Base-by-base conservation (phyloP, 345 rosid genomes). In the Chamaenerion angustifolium region DNA sequence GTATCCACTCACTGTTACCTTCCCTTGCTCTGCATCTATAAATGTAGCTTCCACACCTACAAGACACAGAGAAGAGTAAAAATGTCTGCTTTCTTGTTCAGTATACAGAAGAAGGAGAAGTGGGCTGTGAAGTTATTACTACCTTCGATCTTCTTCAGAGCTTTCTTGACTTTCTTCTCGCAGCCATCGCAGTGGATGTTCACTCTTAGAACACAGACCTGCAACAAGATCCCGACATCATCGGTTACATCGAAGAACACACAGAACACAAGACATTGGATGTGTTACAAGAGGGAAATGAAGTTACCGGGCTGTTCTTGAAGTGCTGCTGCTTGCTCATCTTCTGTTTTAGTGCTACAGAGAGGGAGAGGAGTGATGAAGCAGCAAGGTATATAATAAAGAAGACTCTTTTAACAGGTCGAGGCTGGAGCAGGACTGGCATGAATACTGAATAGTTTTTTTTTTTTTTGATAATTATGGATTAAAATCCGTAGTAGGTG, bases 101-200 rank as follows among this genome's bases (percentile, higher is more conserved):
- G 25, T 31, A 3, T 31, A 31, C 37, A 31, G 37, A 1, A 31
- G 37, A 31, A 31, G 27, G 27, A 2, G 8, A 31, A 31, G 37
- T 21, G 4, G 25, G 25, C 4, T 21, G 25, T 31, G 37, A 31
- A 31, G 37, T 31, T 31, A 5, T 31, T 5, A 31, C 63, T 43
- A 87, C 98, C 98, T 51, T 82, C 88, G 37, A 78, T 71, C 70
- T 92, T 92, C 65, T 74, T 85, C 55, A 92, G 55, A 21, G 69
- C 67, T 57, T 80, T 92, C 85, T 61, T 82, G 23, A 92, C 77
- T 74, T 84, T 92, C 66, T 71, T 72, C 67, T 76, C 77, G 57
- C 98, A 92, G 8, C 98, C 98, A 75, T 84, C 98, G 56, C 98
- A 92, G 72, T 84, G 85, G 21, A 92, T 85, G 55, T 82, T 82